phyloP scores from a whole-genome alignment of 2,329 filamentous ascomycete species.

The Zelopaecilomyces penicillatus region DNA sequence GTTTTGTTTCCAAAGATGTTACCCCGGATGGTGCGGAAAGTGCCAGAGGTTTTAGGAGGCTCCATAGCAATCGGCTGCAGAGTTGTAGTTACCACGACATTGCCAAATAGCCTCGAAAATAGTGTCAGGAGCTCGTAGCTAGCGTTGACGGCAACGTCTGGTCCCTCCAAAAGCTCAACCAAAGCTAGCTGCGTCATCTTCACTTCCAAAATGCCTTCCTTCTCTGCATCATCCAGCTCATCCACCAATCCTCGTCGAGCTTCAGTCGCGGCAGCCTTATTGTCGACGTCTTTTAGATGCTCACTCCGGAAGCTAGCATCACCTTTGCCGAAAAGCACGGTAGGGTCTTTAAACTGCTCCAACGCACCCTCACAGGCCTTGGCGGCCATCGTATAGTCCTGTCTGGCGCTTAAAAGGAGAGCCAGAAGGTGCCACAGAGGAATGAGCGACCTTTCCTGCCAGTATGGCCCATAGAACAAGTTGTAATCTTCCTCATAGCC shows the following conservation, averaged over 20 bases:
- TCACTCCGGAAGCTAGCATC: conserved; percentile 53
- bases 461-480: conserved; percentile 40
- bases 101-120: conserved; percentile 72
- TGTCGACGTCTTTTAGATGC: conserved; percentile 52
- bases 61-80: conserved; percentile 36
- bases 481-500: conserved; percentile 35
- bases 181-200: conserved; percentile 91
- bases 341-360: conserved; percentile 72
- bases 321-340: conserved; percentile 59
- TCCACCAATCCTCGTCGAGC: conserved; percentile 52
- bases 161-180: conserved; percentile 73
- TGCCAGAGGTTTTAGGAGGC: conserved; percentile 63
- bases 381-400: conserved; percentile 73
- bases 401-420: conserved; percentile 74
- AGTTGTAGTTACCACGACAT: conserved; percentile 34
- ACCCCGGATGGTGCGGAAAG: conserved; percentile 58
- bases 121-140: conserved; percentile 77
- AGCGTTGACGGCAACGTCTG: conserved; percentile 78
- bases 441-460: conserved; percentile 59
- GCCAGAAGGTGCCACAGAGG: conserved; percentile 88
- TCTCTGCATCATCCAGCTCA: conserved; percentile 75
- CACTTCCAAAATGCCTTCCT: conserved; percentile 80
- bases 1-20: conserved; percentile 66
- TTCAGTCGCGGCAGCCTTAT: conserved; percentile 15
- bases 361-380: conserved; percentile 85